Base-by-base conservation (phyloP, 2,329 filamentous ascomycete genomes). In the Penicillium decumbens region DNA sequence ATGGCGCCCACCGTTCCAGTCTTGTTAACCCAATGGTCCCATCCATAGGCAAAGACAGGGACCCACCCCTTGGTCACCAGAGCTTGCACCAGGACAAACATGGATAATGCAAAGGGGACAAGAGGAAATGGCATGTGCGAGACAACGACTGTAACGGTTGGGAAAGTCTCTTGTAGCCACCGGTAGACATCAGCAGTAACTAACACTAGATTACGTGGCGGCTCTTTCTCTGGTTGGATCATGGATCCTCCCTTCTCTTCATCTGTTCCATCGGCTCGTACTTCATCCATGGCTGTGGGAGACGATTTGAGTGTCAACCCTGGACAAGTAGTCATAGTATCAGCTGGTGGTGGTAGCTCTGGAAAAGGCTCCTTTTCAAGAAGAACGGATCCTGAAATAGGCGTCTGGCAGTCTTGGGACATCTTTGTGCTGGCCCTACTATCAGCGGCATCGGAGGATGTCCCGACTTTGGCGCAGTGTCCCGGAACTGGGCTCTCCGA, bases 1-100 rank as follows among this genome's bases (percentile, higher is more conserved):
- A 89, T 78, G 1, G 79, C 80, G 1, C 85, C 85, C 0, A 88
- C 71, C 0, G 82, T 85, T 0, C 85, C 85, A 0, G 85, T 89
- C 62, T 79, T 84, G 8, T 75, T 69, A 0, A 87, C 84, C 85
- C 85, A 88, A 43, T 85, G 80, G 49, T 87, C 79, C 85, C 85
- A 89, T 1, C 85, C 85, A 43, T 86, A 75, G 0, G 85, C 85
- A 57, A 89, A 89, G 0, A 88, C 83, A 0, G 79, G 77, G 0
- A 89, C 81, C 86, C 86, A 89, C 9, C 86, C 85, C 55, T 86
- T 88, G 0, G 82, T 87, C 0, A 87, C 85, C 1, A 89, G 69
- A 0, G 79, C 84, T 61, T 89, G 85, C 0, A 89, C 85, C 0
- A 89, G 77, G 8, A 89, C 77, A 53, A 89, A 89, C 85, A 89